phyloP scores from a whole-genome alignment of 345 rosid species.

The Pugionium cornutum region DNA sequence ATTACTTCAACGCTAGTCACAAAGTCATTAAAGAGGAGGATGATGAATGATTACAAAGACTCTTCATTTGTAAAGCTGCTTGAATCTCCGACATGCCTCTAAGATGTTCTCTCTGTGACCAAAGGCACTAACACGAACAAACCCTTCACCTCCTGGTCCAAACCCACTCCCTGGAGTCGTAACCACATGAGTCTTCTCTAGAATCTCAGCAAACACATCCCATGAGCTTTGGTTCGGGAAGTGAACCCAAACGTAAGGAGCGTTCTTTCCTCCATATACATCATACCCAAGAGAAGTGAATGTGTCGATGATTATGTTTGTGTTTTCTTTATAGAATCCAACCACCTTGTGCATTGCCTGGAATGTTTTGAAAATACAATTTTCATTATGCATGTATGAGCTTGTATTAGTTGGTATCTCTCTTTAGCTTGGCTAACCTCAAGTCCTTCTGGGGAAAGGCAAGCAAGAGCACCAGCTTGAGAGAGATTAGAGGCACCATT shows the following conservation, averaged over 20 bases:
- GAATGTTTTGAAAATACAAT: not conserved
- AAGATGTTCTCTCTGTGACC: slow-evolving; percentile 82
- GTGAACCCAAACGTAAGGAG: slow-evolving; percentile 95
- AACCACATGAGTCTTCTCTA: slow-evolving; percentile 91
- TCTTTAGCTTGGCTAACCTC: slow-evolving; percentile 49
- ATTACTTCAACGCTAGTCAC: slow-evolving; percentile 9
- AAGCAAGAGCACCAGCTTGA: slow-evolving; percentile 94
- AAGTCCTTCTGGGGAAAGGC: slow-evolving; percentile 85
- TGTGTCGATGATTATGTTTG: slow-evolving; percentile 72
- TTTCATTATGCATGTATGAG: not conserved
- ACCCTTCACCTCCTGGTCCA: slow-evolving; percentile 97
- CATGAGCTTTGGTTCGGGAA: slow-evolving; percentile 96
- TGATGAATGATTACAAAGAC: slow-evolving; percentile 26
- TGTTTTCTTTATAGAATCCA: slow-evolving; percentile 91
- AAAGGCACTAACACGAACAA: slow-evolving; percentile 86
- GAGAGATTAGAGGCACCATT: slow-evolving; percentile 89
- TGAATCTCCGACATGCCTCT: slow-evolving; percentile 93
- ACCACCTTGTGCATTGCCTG: slow-evolving; percentile 87
- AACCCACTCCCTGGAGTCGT: slow-evolving; percentile 92
- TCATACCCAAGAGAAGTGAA: slow-evolving; percentile 82
- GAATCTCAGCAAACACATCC: slow-evolving; percentile 91
- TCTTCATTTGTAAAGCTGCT: slow-evolving; percentile 70
- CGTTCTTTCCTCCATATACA: slow-evolving; percentile 85
- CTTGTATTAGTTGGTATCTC: not conserved
- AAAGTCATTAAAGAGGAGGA: slow-evolving; percentile 9